A percentile compares a stretch with the other conserved stretches of the same genome.
These are phyloP conservation scores for Coemansia sp. DNA, from an alignment of 192 early-diverging fungal genomes.

Conservation along the genomic window DNA sequence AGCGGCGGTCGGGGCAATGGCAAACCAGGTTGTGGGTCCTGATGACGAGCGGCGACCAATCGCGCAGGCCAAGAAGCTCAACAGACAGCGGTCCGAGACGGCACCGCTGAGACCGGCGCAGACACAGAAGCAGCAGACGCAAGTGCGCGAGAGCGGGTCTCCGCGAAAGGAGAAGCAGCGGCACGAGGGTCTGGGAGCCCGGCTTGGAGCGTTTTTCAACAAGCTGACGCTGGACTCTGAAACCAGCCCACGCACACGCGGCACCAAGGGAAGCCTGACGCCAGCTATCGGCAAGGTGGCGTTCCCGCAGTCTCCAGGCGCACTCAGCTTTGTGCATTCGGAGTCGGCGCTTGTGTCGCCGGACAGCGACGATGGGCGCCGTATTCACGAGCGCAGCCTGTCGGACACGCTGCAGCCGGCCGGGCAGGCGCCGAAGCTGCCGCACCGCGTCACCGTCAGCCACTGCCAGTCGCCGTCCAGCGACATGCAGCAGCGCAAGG, in stretches of 20 bases:
- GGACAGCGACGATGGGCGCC: slow-evolving; percentile 9
- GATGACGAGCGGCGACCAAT: slow-evolving; percentile 12
- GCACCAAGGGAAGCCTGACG: slow-evolving; percentile 14
- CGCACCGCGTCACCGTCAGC: slow-evolving; percentile 47
- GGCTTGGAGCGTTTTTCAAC: slow-evolving; percentile 51
- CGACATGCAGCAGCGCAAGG: slow-evolving; percentile 36
- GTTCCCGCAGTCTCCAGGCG: slow-evolving; percentile 18
- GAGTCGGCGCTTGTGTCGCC: slow-evolving; percentile 4
- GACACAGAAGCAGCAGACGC: slow-evolving; percentile 15
- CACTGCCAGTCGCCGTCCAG: slow-evolving; percentile 24
- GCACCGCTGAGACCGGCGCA: slow-evolving; percentile 35
- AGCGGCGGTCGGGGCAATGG: too few species aligned
- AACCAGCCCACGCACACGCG: slow-evolving; percentile 27
- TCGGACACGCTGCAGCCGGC: slow-evolving; percentile 37
- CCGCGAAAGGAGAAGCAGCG: slow-evolving; percentile 38
- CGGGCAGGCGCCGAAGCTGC: slow-evolving; percentile 11
- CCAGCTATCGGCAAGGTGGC: slow-evolving; percentile 17
- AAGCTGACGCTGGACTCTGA: slow-evolving; percentile 51
- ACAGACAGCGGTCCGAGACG: slow-evolving; percentile 52
- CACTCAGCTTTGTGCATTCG: slow-evolving; percentile 8
- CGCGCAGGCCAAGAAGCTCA: slow-evolving; percentile 31
- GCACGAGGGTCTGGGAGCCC: slow-evolving; percentile 46
- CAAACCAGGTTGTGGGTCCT: too few species aligned
- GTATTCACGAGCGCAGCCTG: slow-evolving; percentile 41
- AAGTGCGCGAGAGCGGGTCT: slow-evolving; percentile 21